Conservation (phyloP, 768 basidiomycete species). For the Sistotremastrum niveocremeum region DNA sequence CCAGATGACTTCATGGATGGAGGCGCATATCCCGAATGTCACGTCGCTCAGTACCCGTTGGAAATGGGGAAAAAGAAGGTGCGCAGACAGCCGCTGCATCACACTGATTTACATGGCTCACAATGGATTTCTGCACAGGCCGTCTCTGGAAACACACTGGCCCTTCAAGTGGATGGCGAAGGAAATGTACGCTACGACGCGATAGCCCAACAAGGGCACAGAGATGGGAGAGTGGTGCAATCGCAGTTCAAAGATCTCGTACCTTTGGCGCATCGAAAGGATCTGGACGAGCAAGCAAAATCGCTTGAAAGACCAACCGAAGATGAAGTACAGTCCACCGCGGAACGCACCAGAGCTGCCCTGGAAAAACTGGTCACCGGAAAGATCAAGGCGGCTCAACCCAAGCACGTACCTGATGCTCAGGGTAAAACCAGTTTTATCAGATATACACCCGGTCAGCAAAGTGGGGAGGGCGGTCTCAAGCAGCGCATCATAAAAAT, state of each 20-base stretch:
- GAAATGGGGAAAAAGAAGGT: slow-evolving; percentile 95
- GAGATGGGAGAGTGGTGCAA: slow-evolving; percentile 73
- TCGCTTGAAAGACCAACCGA: slow-evolving; percentile 88
- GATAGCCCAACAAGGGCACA: slow-evolving; percentile 91
- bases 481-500: slow-evolving; percentile 99
- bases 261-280: slow-evolving; percentile 78
- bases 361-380: slow-evolving; percentile 88
- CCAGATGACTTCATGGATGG: slow-evolving; percentile 81
- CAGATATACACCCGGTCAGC: slow-evolving; percentile 92
- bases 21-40: slow-evolving; percentile 88
- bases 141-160: slow-evolving; percentile 85
- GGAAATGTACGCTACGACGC: slow-evolving; percentile 96
- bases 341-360: slow-evolving; percentile 81
- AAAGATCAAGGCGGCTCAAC: slow-evolving; percentile 97
- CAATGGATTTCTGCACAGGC: slow-evolving; percentile 32
- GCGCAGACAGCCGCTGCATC: slow-evolving; percentile 11
- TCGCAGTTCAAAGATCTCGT: slow-evolving; percentile 98
- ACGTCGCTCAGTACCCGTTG: slow-evolving; percentile 92
- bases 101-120: not conserved
- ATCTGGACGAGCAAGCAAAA: slow-evolving; percentile 61
- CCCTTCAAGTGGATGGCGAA: slow-evolving; percentile 91
- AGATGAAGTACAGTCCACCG: slow-evolving; percentile 80
- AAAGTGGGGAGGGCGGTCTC: slow-evolving; percentile 49
- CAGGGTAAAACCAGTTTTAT: slow-evolving; percentile 82
- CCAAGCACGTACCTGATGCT: slow-evolving; percentile 81